These are phyloP conservation scores for Stenogyne calaminthoides DNA, from an alignment of 305 asterid species.

Conservation along the genomic window DNA sequence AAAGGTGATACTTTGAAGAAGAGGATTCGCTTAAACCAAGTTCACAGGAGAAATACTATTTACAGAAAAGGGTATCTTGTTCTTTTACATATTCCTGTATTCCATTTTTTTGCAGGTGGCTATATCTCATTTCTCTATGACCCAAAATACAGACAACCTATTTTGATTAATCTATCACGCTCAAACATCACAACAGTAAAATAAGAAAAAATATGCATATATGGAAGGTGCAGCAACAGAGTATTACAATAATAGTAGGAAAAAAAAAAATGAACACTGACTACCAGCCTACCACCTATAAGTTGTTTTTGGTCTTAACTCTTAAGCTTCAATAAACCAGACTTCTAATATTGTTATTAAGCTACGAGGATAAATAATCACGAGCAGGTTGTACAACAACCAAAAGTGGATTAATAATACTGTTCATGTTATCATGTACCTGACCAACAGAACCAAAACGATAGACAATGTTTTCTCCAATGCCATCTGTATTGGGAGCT, in stretches of 20 bases:
- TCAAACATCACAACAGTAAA: background rate
- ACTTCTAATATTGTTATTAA: background rate
- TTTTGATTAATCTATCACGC: background rate
- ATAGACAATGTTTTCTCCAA: slow-evolving; percentile 76
- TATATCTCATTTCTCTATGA: background rate
- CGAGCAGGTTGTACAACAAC: background rate
- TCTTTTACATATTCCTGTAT: background rate
- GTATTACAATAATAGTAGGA: background rate
- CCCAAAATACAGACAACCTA: background rate
- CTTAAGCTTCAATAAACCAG: slow-evolving; percentile 1
- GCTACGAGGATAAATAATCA: background rate
- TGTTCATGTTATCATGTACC: slow-evolving; percentile 45
- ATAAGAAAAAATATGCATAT: background rate
- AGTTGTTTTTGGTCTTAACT: background rate
- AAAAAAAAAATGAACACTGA: background rate
- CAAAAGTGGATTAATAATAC: slow-evolving; percentile 8
- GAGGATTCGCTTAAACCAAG: too few species aligned
- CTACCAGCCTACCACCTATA: background rate
- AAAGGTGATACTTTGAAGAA: too few species aligned
- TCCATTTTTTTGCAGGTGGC: background rate
- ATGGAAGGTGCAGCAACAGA: background rate
- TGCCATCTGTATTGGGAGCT: slow-evolving; percentile 84
- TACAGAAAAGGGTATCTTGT: too few species aligned
- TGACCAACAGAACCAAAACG: slow-evolving; percentile 99
- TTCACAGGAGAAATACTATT: too few species aligned